Percentiles rank a stretch among this genome's conserved stretches.
phyloP scores from a whole-genome alignment of 2,329 filamentous ascomycete species.

The Alternaria ventricosa region DNA sequence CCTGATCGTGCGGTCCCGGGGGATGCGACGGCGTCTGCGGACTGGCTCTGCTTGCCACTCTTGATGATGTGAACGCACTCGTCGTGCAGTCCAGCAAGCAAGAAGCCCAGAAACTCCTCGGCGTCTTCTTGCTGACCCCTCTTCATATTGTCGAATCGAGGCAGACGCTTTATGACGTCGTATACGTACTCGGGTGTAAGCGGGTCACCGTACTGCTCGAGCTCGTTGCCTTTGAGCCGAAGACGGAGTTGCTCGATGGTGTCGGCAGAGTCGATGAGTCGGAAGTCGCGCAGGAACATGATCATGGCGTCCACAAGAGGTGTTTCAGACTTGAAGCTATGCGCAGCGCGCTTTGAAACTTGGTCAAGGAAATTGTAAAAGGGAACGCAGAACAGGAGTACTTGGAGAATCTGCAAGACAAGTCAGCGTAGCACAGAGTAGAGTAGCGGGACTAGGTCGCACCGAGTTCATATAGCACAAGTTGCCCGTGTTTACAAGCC shows the following conservation, averaged over 20 bases:
- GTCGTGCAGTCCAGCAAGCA: conserved; percentile 90
- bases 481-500: conserved; percentile 95
- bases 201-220: conserved; percentile 88
- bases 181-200: conserved; percentile 96
- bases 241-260: conserved; percentile 76
- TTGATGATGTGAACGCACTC: conserved; percentile 84
- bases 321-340: conserved; percentile 95
- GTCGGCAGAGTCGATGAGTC: conserved; percentile 78
- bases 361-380: conserved; percentile 95
- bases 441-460: conserved; percentile 50
- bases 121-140: conserved; percentile 97
- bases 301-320: conserved; percentile 96
- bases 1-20: conserved; percentile 54
- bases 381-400: conserved; percentile 88
- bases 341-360: conserved; percentile 78
- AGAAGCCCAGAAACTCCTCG: conserved; percentile 92
- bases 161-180: conserved; percentile 83
- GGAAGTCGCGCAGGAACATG: conserved; percentile 94
- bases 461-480: conserved; percentile 99
- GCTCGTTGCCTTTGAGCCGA: conserved; percentile 78
- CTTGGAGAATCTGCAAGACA: conserved; percentile 79
- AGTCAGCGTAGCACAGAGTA: conserved; percentile 38
- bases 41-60: conserved; percentile 48
- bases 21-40: conserved; percentile 45
- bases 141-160: conserved; percentile 92